Evolutionary conservation across 2,329 filamentous ascomycete species (phyloP), one percentile per base, ranked within the genome.

Genomic region (Fusarium guadeloupense): DNA sequence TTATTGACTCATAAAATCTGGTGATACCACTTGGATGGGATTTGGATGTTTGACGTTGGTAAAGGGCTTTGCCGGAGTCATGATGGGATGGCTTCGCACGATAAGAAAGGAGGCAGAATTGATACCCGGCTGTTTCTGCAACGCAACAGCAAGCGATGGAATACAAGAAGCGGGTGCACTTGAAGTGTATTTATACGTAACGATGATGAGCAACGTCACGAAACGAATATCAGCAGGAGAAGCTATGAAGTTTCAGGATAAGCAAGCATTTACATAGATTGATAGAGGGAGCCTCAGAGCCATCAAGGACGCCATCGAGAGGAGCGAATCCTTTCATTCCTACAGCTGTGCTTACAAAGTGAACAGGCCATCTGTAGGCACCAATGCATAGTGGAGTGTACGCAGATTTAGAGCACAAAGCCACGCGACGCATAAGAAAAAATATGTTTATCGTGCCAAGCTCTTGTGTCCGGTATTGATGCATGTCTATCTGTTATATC

Each of bases 1-100:
- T 75, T 17, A 67, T 74, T 17, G 41, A 58, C 41, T 21, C 50
- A 13, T 55, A 47, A 34, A 28, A 35, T 39, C 12, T 20, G 9
- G n/a, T 9, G 30, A 26, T 19, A 21, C 26, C 7, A 28, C 5
- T 13, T 31, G 30, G 6, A 20, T 13, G 31, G 17, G 12, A 17
- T 7, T 4, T 19, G 19, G 12, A n/a, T 6, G 6, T 9, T 13
- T n/a, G 28, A 43, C 9, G n/a, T 14, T 10, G n/a, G 19, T n/a
- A 20, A 6, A 25, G 28, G 26, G 19, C 4, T 10, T 17, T 20
- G 5, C 16, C 16, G n/a, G 10, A 5, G n/a, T 12, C 10, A 25
- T 25, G 21, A 31, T 25, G 26, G 31, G 19, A 23, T 46, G 41
- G 10, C n/a, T 28, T 20, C 7, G 9, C 9, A 16, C 6, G 6